A percentile compares a stretch with the other conserved stretches of the same genome.
phyloP scores from a whole-genome alignment of 805 yeast species.

The Candida nemodendra region DNA sequence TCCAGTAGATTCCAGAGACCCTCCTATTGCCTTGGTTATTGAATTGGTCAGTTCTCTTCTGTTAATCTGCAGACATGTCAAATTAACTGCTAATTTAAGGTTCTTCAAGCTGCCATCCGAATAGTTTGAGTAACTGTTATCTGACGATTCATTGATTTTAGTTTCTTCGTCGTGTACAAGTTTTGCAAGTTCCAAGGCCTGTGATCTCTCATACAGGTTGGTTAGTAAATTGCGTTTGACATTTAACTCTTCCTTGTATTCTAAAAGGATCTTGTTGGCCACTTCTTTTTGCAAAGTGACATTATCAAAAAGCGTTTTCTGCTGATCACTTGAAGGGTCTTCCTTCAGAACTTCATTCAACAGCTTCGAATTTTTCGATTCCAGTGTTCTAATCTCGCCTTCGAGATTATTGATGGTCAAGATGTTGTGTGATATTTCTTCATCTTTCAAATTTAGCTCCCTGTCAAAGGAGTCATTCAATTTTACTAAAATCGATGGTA shows the following conservation, averaged over 20 bases:
- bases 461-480: conserved; percentile 24
- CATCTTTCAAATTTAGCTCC: conserved; percentile 44
- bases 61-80: conserved; percentile 40
- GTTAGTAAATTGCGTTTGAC: conserved; percentile 36
- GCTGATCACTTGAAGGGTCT: conserved; percentile 15
- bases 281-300: conserved; percentile 26
- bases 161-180: conserved; percentile 54
- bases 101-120: conserved; percentile 15
- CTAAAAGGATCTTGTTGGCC: conserved; percentile 6
- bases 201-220: conserved; percentile 53
- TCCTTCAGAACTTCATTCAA: conserved; percentile 19
- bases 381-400: conserved; percentile 36
- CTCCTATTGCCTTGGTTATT: conserved; percentile 23
- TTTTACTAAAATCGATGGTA: conserved; percentile 22
- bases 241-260: conserved; percentile 16
- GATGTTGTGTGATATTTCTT: conserved; percentile 49
- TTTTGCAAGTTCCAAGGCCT: conserved; percentile 58
- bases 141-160: conserved; percentile 13
- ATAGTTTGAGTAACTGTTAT: conserved; percentile 6
- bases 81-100: conserved; percentile 33
- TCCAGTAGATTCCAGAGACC: conserved; percentile 7
- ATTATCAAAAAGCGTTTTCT: conserved; percentile 19
- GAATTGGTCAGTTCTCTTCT: conserved; percentile 36
- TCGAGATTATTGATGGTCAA: conserved; percentile 40
- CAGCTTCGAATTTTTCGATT: conserved; percentile 19